Evolutionary conservation across 257 asterid species (phyloP), one percentile per base, ranked within the genome.

Genomic region (Fraxinus excelsior): DNA sequence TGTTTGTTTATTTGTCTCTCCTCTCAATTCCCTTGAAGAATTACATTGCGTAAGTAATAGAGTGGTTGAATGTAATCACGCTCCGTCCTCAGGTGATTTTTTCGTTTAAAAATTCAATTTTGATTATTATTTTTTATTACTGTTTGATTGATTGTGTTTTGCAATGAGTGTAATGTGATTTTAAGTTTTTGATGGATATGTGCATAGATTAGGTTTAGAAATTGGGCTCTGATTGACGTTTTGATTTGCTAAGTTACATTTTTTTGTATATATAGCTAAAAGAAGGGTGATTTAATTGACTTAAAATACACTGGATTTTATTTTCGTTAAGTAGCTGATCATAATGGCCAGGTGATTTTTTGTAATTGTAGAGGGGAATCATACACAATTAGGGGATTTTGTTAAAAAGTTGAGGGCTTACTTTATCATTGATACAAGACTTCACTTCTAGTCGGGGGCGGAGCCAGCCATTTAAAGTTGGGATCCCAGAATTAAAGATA

Each of bases 31-130:
- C 74, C 58, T 32, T 62, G 79, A 68, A 2, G 60, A 68, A 37
- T 66, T 51, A 67, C 51, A 19, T 67, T 19, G 29, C 70, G 0
- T 12, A 26, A 9, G 12, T 25, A 11, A 34, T 29, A 67, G 76
- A 19, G 38, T 28, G 65, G 38, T 74, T 78, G 80, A 77, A 75
- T 80, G 85, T 62, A 18, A 77, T 69, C 29, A 10, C 67, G 28
- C 58, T 79, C 74, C 35, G 32, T n/a, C 77, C 21, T 60, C 62
- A 44, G 85, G 83, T 82, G 62, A 53, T 67, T 35, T 5, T 71
- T 58, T 13, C 19, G 8, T 32, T 32, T 23, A 1, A 66, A 16
- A 40, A 64, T 46, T 53, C 23, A 5, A 4, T 26, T 68, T 51
- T 34, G 23, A 6, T 71, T 23, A 37, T 2, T 42, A 4, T 76